These are phyloP conservation scores for Dysphania ambrosioides DNA, from an alignment of 148 eudicot species.

Conservation along the genomic window DNA sequence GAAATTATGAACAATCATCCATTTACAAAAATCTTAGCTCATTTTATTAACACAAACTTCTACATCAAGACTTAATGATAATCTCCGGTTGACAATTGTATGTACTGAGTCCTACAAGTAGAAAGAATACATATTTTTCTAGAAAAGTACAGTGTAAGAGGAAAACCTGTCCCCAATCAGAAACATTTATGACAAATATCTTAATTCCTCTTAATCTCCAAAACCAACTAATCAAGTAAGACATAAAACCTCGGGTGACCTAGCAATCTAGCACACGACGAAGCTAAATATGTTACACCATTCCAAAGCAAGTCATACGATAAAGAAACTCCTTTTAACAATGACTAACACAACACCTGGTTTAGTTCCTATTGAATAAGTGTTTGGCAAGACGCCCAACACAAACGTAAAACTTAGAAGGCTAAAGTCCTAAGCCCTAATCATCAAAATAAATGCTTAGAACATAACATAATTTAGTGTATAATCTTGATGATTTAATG, in stretches of 20 bases:
- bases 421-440: not conserved
- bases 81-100: not conserved
- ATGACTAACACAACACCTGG: not conserved
- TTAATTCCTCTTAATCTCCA: not conserved
- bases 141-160: not conserved
- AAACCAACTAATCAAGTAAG: not conserved
- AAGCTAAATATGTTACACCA: not conserved
- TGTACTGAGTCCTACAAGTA: not conserved
- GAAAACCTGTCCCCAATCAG: not conserved
- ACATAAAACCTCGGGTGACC: not conserved
- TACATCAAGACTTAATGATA: not conserved
- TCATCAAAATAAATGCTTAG: not conserved
- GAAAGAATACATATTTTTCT: not conserved
- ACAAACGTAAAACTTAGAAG: too few relatives aligned
- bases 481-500: not conserved
- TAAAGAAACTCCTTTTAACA: not conserved
- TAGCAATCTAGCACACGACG: not conserved
- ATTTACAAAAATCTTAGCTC: not conserved
- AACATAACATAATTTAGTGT: not conserved
- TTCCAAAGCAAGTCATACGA: not conserved
- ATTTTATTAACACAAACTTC: not conserved
- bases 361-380: not conserved
- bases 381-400: not conserved
- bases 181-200: not conserved
- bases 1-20: not conserved